These are phyloP conservation scores for Balamuthia mandrillaris DNA, from an alignment of 208 protist species.

Conservation along the genomic window DNA sequence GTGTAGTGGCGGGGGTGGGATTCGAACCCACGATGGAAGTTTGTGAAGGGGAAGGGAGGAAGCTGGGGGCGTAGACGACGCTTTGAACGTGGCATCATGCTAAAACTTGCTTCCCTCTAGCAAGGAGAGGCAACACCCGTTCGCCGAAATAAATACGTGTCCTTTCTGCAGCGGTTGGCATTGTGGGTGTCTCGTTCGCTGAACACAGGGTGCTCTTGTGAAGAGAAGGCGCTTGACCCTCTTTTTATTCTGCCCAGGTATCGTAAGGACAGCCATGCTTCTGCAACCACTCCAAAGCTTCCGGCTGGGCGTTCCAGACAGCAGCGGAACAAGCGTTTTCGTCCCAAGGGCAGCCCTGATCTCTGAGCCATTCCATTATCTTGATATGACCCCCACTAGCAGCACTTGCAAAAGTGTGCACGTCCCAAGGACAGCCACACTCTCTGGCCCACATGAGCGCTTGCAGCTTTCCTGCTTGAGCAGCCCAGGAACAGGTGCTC, in stretches of 20 bases:
- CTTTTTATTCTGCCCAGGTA: neutral
- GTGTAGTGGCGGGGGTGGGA: too few species aligned
- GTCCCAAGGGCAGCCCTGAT: conserved; percentile 5
- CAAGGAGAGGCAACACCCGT: too few species aligned
- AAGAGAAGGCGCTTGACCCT: too few species aligned
- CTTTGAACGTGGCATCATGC: too few species aligned
- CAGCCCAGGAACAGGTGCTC: neutral
- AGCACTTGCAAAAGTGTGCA: neutral
- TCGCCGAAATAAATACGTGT: too few species aligned
- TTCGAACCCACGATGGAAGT: too few species aligned
- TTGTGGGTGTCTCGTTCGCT: too few species aligned
- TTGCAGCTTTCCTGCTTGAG: neutral
- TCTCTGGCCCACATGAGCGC: neutral
- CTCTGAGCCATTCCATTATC: neutral
- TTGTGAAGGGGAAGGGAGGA: too few species aligned
- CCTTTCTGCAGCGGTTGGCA: too few species aligned
- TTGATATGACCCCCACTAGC: neutral
- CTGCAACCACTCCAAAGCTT: neutral
- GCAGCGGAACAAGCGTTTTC: neutral
- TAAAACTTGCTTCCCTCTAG: too few species aligned
- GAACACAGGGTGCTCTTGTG: too few species aligned
- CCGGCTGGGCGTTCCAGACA: neutral
- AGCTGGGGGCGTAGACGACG: too few species aligned
- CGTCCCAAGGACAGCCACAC: neutral
- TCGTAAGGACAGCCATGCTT: neutral